Evolutionary conservation across 129 eudicot genomes (phyloP).

Genomic region (Flaveria linearis): DNA sequence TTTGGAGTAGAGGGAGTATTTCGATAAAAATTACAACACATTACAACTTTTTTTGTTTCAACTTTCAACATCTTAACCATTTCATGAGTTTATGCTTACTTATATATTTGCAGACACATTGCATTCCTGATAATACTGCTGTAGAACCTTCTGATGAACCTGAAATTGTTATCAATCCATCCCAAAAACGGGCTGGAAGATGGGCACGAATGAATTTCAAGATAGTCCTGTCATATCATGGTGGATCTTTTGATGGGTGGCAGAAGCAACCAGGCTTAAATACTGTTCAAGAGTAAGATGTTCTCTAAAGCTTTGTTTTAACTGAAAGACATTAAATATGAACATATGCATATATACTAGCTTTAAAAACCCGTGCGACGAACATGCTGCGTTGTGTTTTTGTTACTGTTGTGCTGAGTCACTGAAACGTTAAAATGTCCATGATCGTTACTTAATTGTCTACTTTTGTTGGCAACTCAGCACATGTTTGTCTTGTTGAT

Average conservation of each 20-base stretch:
- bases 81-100: constrained; percentile 11
- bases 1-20: neutral
- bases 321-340: neutral
- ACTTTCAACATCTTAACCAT: neutral
- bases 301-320: neutral
- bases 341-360: neutral
- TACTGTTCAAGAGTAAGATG: constrained; percentile 87
- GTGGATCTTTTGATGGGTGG: constrained; percentile 96
- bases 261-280: constrained; percentile 94
- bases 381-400: neutral
- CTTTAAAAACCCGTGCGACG: neutral
- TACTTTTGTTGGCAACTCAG: constrained; percentile 4
- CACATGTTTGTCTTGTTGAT: neutral
- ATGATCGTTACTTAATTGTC: neutral
- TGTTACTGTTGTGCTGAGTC: neutral
- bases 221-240: constrained; percentile 81
- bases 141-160: constrained; percentile 45
- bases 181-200: constrained; percentile 61
- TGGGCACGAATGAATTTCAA: constrained; percentile 83
- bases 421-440: neutral
- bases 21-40: neutral
- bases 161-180: constrained; percentile 36
- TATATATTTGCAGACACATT: constrained; percentile 41
- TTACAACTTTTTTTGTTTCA: neutral
- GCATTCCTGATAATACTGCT: constrained; percentile 39